phyloP scores from a whole-genome alignment of 176 grass and related monocot genomes.

The Tillandsia fasciculata region DNA sequence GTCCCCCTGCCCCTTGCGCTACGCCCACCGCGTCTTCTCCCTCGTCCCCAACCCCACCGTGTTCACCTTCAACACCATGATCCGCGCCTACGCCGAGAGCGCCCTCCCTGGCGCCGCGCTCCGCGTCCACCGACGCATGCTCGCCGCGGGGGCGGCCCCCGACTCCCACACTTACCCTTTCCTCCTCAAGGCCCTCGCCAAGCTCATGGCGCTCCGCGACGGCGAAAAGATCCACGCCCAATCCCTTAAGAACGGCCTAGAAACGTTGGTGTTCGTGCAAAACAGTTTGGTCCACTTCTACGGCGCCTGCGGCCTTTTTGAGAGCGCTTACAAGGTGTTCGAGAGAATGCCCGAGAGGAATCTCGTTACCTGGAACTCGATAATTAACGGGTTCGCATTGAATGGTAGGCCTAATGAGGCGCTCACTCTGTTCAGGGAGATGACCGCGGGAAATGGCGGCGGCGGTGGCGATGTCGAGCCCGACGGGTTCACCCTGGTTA shows the following conservation, averaged over 20 bases:
- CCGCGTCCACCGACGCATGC: constrained; percentile 38
- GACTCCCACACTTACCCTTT: constrained; percentile 78
- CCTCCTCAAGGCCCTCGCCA: constrained; percentile 71
- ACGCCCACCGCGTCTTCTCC: constrained; percentile 48
- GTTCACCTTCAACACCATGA: constrained; percentile 70
- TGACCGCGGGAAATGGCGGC: constrained; percentile 14
- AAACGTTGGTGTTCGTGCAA: constrained; percentile 50
- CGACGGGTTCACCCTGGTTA: constrained; percentile 70
- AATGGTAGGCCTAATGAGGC: constrained; percentile 71
- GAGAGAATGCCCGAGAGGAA: constrained; percentile 49
- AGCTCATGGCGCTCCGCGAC: constrained; percentile 47
- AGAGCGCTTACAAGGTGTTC: constrained; percentile 67
- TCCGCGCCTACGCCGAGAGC: constrained; percentile 59
- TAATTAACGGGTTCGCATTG: constrained; percentile 55
- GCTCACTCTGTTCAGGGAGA: constrained; percentile 57
- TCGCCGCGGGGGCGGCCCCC: constrained; percentile 39
- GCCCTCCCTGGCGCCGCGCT: constrained; percentile 37
- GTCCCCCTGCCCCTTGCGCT: constrained; percentile 27
- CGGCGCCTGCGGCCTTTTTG: constrained; percentile 40
- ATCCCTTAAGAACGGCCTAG: constrained; percentile 46
- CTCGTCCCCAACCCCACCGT: constrained; percentile 33
- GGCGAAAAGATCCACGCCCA: constrained; percentile 57
- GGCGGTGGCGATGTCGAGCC: constrained; percentile 20
- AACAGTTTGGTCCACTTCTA: constrained; percentile 70
- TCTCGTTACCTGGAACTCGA: constrained; percentile 73